Evolutionary conservation across 2,329 filamentous ascomycete genomes (phyloP), one percentile per base, ranked within the genome.

Genomic region (Exophiala alcalophila): DNA sequence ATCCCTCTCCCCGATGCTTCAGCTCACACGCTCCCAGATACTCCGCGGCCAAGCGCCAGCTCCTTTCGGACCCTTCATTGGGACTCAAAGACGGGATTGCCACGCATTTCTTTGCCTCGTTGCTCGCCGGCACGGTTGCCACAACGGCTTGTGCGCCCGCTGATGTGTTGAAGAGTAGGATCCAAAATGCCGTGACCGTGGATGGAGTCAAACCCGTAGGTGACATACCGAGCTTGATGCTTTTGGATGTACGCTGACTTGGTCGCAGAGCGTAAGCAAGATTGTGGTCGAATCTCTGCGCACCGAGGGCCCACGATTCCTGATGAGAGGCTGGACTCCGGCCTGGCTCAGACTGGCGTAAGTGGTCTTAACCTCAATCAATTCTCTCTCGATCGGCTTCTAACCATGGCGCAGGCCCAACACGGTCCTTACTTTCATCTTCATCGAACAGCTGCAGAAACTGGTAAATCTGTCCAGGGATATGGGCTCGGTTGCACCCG

Each of bases 381-480:
- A 5, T 8, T 16, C 25, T 31, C 24, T 11, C 14, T 12, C 10
- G 15, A 19, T 12, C 4, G n/a, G 5, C 15, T 4, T 10, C 44
- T 29, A 25, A 36, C 31, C 14, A 23, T 33, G 8, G 16, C 27
- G 12, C 21, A 50, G 47, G 19, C 45, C 49, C 3, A 46, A 47
- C 34, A 49, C 49, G 4, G 40, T 49, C 5, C 40, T 52, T 15
- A 49, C 49, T 24, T 49, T 52, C 32, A 39, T 52, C 26, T 49
- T 49, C 24, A 41, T 52, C 18, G 49, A 52, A 24, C 49, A 40
- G 19, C 25, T 46, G 21, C 42, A 37, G 21, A 54, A 47, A 44
- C 34, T 53, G 10, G 45, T 47, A 8, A 43, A 28, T 15, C 8
- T 49, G 26, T 49, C 49, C 15, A 60, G 26, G 61, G 52, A 46